Evolutionary conservation across 140 eudicot genomes (phyloP).

Genomic region (Cichorium intybus): DNA sequence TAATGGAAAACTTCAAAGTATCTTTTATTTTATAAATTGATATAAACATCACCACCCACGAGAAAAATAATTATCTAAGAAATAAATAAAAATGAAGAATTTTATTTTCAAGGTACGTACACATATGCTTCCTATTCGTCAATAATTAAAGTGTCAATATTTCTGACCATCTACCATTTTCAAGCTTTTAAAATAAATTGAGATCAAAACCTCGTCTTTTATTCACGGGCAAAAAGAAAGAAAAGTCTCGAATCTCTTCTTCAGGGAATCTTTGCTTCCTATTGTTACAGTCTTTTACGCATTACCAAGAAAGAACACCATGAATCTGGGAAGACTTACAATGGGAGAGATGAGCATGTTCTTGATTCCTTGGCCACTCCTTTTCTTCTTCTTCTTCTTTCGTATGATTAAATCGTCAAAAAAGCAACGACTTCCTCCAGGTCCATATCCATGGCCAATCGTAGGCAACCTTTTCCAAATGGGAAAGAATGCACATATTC

Average conservation of each 20-base stretch:
- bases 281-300: not conserved
- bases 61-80: not conserved
- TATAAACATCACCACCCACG: not conserved
- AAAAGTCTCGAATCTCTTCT: too few species aligned
- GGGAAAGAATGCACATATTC: slow-evolving; percentile 26
- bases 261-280: too few species aligned
- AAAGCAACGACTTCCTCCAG: slow-evolving; percentile 39
- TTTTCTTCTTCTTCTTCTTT: slow-evolving; percentile 12
- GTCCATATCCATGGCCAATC: slow-evolving; percentile 49
- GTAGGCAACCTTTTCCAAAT: slow-evolving; percentile 43
- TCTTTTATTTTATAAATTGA: not conserved
- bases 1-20: not conserved
- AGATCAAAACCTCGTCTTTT: not conserved
- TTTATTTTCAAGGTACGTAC: not conserved
- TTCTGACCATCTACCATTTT: not conserved
- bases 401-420: slow-evolving; percentile 11
- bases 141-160: not conserved
- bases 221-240: too few species aligned
- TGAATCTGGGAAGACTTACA: slow-evolving; percentile 1
- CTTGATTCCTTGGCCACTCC: not conserved
- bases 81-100: too few species aligned
- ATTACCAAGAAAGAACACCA: not conserved
- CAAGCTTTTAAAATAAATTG: not conserved
- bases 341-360: slow-evolving; percentile 12
- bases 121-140: not conserved